A percentile compares a stretch with the other conserved stretches of the same genome.
Conservation (phyloP, 106 monocot genomes). For the Apostasia ramifera region DNA sequence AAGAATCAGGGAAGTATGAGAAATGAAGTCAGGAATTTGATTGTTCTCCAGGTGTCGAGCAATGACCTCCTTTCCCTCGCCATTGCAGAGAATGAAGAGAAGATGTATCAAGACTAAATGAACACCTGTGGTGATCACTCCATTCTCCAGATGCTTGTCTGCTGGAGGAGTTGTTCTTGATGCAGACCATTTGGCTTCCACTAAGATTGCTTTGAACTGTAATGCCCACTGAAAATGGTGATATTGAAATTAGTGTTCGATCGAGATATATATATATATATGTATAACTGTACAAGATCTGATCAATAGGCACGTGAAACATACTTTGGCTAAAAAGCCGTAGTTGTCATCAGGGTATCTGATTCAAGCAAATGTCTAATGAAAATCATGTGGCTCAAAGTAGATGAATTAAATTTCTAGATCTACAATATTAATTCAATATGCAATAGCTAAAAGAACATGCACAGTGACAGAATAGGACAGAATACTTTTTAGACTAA, state of each 20-base stretch:
- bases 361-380: too few species aligned
- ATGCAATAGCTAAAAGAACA: too few species aligned
- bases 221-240: conserved; percentile 18
- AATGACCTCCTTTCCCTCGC: conserved; percentile 7
- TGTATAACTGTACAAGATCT: too few species aligned
- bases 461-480: too few species aligned
- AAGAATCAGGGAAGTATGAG: conserved; percentile 22
- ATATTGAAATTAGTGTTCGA: too few species aligned
- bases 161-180: conserved; percentile 17
- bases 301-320: too few species aligned
- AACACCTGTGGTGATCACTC: conserved; percentile 19
- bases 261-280: too few species aligned
- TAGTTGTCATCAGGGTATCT: too few species aligned
- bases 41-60: neutral
- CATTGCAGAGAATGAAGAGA: conserved; percentile 28
- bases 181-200: conserved; percentile 42
- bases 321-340: too few species aligned
- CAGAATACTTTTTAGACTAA: too few species aligned
- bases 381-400: neutral
- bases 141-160: conserved; percentile 35
- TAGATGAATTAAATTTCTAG: neutral
- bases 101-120: conserved; percentile 14
- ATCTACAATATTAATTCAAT: too few species aligned
- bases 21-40: conserved; percentile 10
- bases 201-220: conserved; percentile 35